Evolutionary conservation across 768 basidiomycete species (phyloP).

Genomic region (Rhodosporidiobolus odoratus): DNA sequence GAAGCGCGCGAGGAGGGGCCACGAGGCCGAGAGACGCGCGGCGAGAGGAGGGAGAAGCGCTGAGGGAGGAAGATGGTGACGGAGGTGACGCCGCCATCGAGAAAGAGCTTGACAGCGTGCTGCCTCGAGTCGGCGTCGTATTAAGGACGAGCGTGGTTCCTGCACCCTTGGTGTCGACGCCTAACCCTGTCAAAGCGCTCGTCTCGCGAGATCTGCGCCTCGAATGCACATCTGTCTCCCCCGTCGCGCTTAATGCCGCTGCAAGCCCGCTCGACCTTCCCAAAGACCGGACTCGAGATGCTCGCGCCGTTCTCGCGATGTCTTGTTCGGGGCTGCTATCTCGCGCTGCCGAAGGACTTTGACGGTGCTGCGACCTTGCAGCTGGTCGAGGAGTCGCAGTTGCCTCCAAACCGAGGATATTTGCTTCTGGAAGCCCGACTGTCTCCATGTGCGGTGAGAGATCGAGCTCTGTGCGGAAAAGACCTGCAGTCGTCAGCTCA

Average conservation of each 20-base stretch:
- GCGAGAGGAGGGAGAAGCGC: constrained; percentile 26
- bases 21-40: constrained; percentile 33
- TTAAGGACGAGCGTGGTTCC: neutral
- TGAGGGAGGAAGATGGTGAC: constrained; percentile 21
- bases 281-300: constrained; percentile 15
- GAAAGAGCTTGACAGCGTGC: neutral
- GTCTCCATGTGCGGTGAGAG: constrained; percentile 11
- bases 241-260: constrained; percentile 2
- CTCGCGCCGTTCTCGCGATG: constrained; percentile 4
- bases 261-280: constrained; percentile 25
- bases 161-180: neutral
- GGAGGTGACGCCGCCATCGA: constrained; percentile 13
- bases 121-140: constrained; percentile 6
- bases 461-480: constrained; percentile 26
- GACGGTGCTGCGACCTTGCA: neutral
- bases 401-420: neutral
- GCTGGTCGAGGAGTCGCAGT: constrained; percentile 16
- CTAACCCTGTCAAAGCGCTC: neutral
- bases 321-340: constrained; percentile 28
- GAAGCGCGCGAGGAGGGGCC: constrained; percentile 18
- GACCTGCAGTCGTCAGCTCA: neutral
- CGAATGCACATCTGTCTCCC: neutral
- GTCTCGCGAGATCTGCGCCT: constrained; percentile 13
- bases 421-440: constrained; percentile 5
- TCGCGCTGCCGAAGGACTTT: neutral